Percentiles rank a stretch among this genome's conserved stretches.
Conservation (phyloP, 495 filamentous ascomycete species). For the Aspergillus cavernicola region DNA sequence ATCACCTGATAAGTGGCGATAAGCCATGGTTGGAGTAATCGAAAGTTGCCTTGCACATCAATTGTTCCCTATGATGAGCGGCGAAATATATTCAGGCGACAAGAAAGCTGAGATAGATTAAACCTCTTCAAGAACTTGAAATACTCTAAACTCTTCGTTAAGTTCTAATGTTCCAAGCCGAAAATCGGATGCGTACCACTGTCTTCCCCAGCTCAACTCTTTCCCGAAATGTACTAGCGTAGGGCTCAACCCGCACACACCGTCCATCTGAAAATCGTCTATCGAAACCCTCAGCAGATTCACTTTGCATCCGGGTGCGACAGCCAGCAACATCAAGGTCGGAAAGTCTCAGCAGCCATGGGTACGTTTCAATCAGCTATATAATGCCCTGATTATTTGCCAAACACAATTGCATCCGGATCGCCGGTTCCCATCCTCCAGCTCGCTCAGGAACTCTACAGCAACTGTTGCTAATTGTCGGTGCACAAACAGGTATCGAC, state of each 20-base stretch:
- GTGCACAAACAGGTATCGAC: conserved; percentile 54
- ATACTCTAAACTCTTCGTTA: too few relatives aligned
- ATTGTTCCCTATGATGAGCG: too few relatives aligned
- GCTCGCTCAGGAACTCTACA: neutral
- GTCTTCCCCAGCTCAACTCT: neutral
- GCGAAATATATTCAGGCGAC: too few relatives aligned
- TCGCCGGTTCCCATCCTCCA: neutral
- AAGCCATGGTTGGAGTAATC: too few relatives aligned
- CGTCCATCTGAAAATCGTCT: conserved; percentile 42
- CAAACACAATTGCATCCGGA: neutral
- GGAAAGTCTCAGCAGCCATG: conserved; percentile 47
- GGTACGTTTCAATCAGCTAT: conserved; percentile 29
- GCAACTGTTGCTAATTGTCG: neutral
- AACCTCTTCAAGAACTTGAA: neutral
- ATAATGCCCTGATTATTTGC: neutral
- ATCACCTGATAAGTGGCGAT: too few relatives aligned
- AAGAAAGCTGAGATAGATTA: too few relatives aligned
- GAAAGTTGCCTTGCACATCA: too few relatives aligned
- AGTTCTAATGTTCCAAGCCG: too few relatives aligned
- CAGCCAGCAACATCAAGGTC: conserved; percentile 45
- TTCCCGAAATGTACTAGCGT: conserved; percentile 35
- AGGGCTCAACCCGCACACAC: conserved; percentile 51
- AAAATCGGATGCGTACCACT: neutral
- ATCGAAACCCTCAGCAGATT: conserved; percentile 40
- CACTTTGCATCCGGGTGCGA: conserved; percentile 43